These are phyloP conservation scores for Cyclotella kingstonii DNA, from an alignment of 108 stramenopile genomes.

Conservation along the genomic window DNA sequence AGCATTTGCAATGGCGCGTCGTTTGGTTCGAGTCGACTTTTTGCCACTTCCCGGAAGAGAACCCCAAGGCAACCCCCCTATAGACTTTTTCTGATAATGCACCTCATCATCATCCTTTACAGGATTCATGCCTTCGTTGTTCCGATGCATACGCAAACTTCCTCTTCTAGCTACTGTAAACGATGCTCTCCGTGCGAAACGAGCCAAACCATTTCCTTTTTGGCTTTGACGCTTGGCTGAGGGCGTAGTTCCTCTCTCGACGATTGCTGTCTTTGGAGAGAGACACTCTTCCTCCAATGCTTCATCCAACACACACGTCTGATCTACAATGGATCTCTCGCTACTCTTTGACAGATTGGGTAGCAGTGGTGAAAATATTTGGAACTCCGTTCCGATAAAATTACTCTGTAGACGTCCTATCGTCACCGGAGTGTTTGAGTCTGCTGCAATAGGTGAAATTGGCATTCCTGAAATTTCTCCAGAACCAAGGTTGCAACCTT, in stretches of 20 bases:
- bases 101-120: conserved; percentile 1
- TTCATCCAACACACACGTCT: no score
- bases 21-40: conserved; percentile 32
- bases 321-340: no score
- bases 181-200: conserved; percentile 26
- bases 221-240: neutral
- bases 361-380: conserved; percentile 49
- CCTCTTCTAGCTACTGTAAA: conserved; percentile 12
- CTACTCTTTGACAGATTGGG: neutral
- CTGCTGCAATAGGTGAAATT: conserved; percentile 14
- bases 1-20: conserved; percentile 64
- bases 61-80: conserved; percentile 5
- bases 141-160: neutral
- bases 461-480: conserved; percentile 23
- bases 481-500: conserved; percentile 1
- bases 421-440: conserved; percentile 24
- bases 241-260: neutral
- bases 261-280: conserved; percentile 1
- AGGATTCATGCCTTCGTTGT: neutral
- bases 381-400: conserved; percentile 86
- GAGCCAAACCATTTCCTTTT: conserved; percentile 14
- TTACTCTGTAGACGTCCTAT: conserved; percentile 80
- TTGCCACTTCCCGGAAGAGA: conserved; percentile 11
- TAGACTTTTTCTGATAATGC: neutral
- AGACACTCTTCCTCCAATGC: no score